Conservation (phyloP, 2,329 filamentous ascomycete genomes). For the Macrophomina pseudophaseolina region DNA sequence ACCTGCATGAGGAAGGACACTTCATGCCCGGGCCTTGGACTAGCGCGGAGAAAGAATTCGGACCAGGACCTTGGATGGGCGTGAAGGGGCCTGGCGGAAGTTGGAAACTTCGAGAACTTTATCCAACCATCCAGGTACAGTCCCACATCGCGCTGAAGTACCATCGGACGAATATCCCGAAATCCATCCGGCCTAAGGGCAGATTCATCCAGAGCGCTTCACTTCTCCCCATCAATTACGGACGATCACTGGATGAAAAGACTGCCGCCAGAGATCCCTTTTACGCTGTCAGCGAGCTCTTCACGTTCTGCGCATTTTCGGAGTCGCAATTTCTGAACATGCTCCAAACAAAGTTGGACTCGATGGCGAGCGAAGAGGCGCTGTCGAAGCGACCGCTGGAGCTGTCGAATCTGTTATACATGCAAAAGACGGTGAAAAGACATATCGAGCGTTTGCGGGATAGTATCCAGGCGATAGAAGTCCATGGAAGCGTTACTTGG, state of each 20-base stretch:
- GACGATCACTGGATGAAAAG: neutral
- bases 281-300: slow-evolving; percentile 10
- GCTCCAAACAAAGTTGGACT: neutral
- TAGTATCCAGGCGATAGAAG: slow-evolving; percentile 8
- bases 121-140: neutral
- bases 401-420: slow-evolving; percentile 1
- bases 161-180: slow-evolving; percentile 2
- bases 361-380: neutral
- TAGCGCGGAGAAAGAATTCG: neutral
- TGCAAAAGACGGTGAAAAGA: neutral
- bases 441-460: neutral
- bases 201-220: slow-evolving; percentile 3
- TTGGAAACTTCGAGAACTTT: neutral
- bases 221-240: slow-evolving; percentile 3
- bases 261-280: neutral
- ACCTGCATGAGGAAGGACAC: neutral
- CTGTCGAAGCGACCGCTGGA: neutral
- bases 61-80: neutral
- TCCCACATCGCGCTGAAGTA: neutral
- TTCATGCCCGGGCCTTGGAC: no score
- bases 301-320: slow-evolving; percentile 9
- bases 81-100: neutral
- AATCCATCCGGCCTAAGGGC: neutral
- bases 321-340: slow-evolving; percentile 15
- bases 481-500: neutral